Percentiles rank a stretch among this genome's conserved stretches.
Conservation (phyloP, 2,329 filamentous ascomycete species). For the Stachybotrys elegans region DNA sequence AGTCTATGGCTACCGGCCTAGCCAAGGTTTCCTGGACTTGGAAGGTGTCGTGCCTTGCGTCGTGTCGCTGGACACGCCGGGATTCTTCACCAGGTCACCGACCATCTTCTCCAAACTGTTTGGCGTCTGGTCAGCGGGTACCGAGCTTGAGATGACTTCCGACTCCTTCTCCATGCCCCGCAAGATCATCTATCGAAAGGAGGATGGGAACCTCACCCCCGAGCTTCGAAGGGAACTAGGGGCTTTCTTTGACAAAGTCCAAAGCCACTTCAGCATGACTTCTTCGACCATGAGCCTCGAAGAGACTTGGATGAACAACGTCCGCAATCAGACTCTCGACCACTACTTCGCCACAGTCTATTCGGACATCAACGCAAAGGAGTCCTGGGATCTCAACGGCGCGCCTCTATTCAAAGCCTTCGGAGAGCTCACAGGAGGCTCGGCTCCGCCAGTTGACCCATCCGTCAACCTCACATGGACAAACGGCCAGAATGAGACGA, state of each 20-base stretch:
- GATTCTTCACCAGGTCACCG: background rate
- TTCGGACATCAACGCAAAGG: background rate
- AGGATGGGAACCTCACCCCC: background rate
- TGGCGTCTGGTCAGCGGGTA: background rate
- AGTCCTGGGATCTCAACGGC: background rate
- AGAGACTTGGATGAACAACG: background rate
- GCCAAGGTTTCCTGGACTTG: background rate
- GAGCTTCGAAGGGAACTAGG: background rate
- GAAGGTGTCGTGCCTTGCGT: background rate
- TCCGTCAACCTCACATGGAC: background rate
- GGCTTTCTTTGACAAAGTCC: background rate
- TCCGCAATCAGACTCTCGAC: background rate
- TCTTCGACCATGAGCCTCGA: background rate
- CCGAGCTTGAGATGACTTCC: background rate
- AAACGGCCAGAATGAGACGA: background rate
- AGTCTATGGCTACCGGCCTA: conserved; percentile 1
- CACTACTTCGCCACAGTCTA: background rate
- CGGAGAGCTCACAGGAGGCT: background rate
- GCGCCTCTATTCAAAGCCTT: background rate
- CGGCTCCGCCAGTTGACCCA: background rate
- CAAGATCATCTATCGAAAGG: background rate
- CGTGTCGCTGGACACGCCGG: background rate
- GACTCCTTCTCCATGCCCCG: background rate
- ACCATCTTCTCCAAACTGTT: background rate
- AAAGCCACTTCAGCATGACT: background rate